Percentiles rank a stretch among this genome's conserved stretches.
phyloP scores from a whole-genome alignment of 1,139 yeast genomes.

The Tardiomyces digboiensis region DNA sequence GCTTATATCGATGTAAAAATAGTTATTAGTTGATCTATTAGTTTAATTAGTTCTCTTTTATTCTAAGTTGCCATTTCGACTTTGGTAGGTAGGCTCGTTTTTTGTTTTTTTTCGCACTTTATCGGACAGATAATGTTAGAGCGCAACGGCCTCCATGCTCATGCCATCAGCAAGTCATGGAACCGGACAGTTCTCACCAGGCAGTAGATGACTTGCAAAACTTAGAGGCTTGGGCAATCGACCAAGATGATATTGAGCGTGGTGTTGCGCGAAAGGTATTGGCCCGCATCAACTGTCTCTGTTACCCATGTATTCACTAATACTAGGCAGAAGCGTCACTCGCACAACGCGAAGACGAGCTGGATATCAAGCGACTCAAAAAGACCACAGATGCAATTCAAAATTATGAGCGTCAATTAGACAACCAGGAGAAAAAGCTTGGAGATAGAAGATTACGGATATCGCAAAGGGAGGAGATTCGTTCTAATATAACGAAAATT shows the following conservation, averaged over 20 bases:
- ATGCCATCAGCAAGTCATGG: too few relatives aligned
- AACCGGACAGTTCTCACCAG: background rate
- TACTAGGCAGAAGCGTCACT: slow-evolving; percentile 54
- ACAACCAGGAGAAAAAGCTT: slow-evolving; percentile 39
- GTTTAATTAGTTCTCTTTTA: too few relatives aligned
- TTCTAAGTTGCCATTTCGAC: too few relatives aligned
- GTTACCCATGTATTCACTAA: slow-evolving; percentile 2
- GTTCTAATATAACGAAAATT: slow-evolving; percentile 46
- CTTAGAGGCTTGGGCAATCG: slow-evolving; percentile 25
- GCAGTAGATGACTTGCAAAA: background rate
- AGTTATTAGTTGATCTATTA: too few relatives aligned
- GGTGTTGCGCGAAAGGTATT: slow-evolving; percentile 43
- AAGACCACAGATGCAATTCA: slow-evolving; percentile 40
- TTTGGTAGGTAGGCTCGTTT: too few relatives aligned
- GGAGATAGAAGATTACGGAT: slow-evolving; percentile 50
- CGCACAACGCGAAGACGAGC: slow-evolving; percentile 52
- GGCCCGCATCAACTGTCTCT: background rate
- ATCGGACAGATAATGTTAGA: too few relatives aligned
- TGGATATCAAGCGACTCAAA: slow-evolving; percentile 64
- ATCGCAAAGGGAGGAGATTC: slow-evolving; percentile 49
- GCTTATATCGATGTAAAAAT: too few relatives aligned
- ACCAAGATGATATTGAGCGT: slow-evolving; percentile 67
- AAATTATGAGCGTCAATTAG: slow-evolving; percentile 36
- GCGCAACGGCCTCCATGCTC: too few relatives aligned
- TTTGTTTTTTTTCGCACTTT: too few relatives aligned